These are phyloP conservation scores for Leccinum subgranulosum DNA, from an alignment of 768 basidiomycete species.

Conservation along the genomic window DNA sequence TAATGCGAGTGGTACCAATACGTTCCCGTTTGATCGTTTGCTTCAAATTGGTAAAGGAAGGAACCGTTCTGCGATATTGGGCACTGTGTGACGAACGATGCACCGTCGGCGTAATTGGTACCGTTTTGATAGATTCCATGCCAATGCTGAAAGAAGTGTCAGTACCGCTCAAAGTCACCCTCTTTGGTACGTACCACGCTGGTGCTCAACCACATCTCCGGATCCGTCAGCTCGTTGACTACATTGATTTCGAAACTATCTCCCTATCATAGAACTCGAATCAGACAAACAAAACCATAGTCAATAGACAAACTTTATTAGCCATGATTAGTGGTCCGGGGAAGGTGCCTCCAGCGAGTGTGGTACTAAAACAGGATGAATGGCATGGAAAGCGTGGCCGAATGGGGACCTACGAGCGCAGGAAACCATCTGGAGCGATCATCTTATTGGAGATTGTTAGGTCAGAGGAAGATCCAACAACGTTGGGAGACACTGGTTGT, in stretches of 20 bases:
- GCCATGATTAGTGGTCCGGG: constrained; percentile 43
- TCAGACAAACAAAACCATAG: not conserved
- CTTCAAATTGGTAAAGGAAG: constrained; percentile 21
- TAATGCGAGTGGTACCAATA: constrained; percentile 39
- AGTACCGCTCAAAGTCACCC: too few species aligned
- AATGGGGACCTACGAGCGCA: constrained; percentile 35
- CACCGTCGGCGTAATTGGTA: constrained; percentile 45
- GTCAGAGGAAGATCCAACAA: constrained; percentile 22
- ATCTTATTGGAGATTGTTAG: constrained; percentile 37
- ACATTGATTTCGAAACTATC: constrained; percentile 43
- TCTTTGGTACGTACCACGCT: constrained; percentile 32
- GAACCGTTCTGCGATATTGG: constrained; percentile 24
- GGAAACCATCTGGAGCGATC: constrained; percentile 50
- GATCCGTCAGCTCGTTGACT: constrained; percentile 41
- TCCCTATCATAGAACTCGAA: constrained; percentile 29
- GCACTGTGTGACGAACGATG: constrained; percentile 36
- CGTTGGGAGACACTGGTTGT: not conserved
- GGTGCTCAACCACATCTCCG: constrained; percentile 48
- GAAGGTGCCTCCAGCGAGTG: constrained; percentile 40
- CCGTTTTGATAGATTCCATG: constrained; percentile 48
- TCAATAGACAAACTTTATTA: constrained; percentile 27
- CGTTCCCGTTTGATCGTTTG: constrained; percentile 24
- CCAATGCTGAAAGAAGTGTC: constrained; percentile 43
- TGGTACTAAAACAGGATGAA: constrained; percentile 9
- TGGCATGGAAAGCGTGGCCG: not conserved